These are phyloP conservation scores for Thraustotheca clavata DNA, from an alignment of 352 stramenopile species.

Conservation along the genomic window DNA sequence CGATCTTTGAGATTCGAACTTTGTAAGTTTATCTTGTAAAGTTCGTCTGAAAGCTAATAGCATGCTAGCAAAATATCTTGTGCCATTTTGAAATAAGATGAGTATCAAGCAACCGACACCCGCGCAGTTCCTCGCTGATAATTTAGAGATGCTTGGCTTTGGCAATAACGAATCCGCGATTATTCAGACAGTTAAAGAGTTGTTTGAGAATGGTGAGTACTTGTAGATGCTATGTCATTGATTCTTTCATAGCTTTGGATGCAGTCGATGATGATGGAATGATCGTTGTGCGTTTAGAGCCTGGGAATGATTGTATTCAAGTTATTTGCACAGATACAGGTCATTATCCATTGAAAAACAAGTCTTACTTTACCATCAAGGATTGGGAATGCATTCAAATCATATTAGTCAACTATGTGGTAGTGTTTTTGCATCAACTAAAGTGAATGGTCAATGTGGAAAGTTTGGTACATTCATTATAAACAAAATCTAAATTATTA, in stretches of 20 bases:
- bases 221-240: background rate
- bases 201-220: slow-evolving; percentile 70
- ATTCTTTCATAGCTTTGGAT: slow-evolving; percentile 38
- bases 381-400: slow-evolving; percentile 54
- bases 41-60: too few species aligned
- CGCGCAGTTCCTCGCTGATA: slow-evolving; percentile 49
- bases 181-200: slow-evolving; percentile 67
- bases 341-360: background rate
- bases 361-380: background rate
- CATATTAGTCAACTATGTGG: slow-evolving; percentile 58
- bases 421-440: slow-evolving; percentile 64
- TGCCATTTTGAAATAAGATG: too few species aligned
- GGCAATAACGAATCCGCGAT: slow-evolving; percentile 44
- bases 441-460: slow-evolving; percentile 51
- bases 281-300: slow-evolving; percentile 27
- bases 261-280: slow-evolving; percentile 46
- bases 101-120: background rate
- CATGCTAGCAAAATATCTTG: too few species aligned
- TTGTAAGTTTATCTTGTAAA: too few species aligned
- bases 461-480: background rate
- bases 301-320: slow-evolving; percentile 33
- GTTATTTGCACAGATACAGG: slow-evolving; percentile 69
- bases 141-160: slow-evolving; percentile 71
- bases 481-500: background rate
- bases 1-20: too few species aligned